Conservation (phyloP, 495 filamentous ascomycete genomes). For the Xylaria nigripes region DNA sequence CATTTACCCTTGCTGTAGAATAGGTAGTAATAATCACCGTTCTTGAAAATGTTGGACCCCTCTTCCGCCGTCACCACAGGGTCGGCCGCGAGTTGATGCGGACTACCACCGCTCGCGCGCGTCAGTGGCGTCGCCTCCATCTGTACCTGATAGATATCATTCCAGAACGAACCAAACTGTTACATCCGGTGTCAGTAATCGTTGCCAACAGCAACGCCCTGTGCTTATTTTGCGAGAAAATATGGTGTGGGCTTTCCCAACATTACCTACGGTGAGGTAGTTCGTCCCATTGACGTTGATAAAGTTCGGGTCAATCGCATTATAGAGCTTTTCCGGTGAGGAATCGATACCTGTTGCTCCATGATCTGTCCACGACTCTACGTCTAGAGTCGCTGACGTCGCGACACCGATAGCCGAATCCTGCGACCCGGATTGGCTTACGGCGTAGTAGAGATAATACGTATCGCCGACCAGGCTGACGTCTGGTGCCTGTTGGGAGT, state of each 20-base stretch:
- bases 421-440: constrained; percentile 56
- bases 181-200: background rate
- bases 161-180: constrained; percentile 62
- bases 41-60: constrained; percentile 48
- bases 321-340: constrained; percentile 43
- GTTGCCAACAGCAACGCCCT: background rate
- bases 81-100: constrained; percentile 50
- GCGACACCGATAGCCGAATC: constrained; percentile 60
- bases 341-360: constrained; percentile 46
- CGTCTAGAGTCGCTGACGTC: constrained; percentile 52
- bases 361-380: constrained; percentile 51
- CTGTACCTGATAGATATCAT: constrained; percentile 53
- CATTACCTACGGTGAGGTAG: constrained; percentile 36
- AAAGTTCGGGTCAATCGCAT: constrained; percentile 64
- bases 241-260: background rate
- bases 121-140: constrained; percentile 37
- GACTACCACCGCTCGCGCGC: constrained; percentile 20
- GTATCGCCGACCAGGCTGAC: constrained; percentile 45
- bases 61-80: constrained; percentile 47
- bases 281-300: constrained; percentile 37
- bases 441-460: constrained; percentile 68
- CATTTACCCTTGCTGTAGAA: constrained; percentile 58
- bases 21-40: constrained; percentile 54
- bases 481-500: constrained; percentile 52
- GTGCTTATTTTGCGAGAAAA: background rate